A percentile compares a stretch with the other conserved stretches of the same genome.
phyloP scores from a whole-genome alignment of 352 stramenopile genomes.

The Plasmopara viticola region DNA sequence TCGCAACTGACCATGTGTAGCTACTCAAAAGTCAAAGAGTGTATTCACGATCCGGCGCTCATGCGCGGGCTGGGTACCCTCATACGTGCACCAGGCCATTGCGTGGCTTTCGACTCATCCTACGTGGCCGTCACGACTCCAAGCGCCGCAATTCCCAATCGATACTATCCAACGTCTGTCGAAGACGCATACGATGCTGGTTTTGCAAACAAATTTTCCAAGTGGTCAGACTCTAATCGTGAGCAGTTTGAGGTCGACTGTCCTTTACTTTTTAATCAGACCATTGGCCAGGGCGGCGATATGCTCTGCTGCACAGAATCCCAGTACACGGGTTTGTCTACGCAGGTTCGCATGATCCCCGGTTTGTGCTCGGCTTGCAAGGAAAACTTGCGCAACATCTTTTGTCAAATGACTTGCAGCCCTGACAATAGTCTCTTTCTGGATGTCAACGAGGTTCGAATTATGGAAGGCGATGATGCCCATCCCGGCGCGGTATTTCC shows the following conservation, averaged over 20 bases:
- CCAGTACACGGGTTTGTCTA: constrained; percentile 49
- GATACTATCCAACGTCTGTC: constrained; percentile 45
- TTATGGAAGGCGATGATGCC: constrained; percentile 39
- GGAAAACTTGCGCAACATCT: constrained; percentile 60
- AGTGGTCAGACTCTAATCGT: constrained; percentile 46
- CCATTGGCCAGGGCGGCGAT: constrained; percentile 33
- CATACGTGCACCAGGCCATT: constrained; percentile 36
- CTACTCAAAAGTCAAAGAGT: constrained; percentile 55
- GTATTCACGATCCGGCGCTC: constrained; percentile 34
- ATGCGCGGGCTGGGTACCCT: constrained; percentile 34
- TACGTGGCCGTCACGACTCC: constrained; percentile 34
- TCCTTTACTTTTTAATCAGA: constrained; percentile 52
- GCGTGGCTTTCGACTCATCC: constrained; percentile 41
- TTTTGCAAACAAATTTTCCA: constrained; percentile 57
- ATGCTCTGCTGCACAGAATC: constrained; percentile 58
- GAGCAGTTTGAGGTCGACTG: constrained; percentile 59
- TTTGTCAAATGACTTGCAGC: constrained; percentile 58
- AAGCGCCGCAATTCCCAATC: constrained; percentile 36
- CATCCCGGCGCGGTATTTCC: constrained; percentile 35
- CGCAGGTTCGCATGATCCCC: constrained; percentile 53
- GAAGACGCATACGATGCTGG: constrained; percentile 38
- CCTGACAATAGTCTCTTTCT: constrained; percentile 63
- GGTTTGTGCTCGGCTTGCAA: constrained; percentile 54
- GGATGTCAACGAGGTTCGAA: constrained; percentile 43
- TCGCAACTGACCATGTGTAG: constrained; percentile 47